Base-by-base conservation (phyloP, 2,329 filamentous ascomycete genomes). In the Aschersonia sp. region DNA sequence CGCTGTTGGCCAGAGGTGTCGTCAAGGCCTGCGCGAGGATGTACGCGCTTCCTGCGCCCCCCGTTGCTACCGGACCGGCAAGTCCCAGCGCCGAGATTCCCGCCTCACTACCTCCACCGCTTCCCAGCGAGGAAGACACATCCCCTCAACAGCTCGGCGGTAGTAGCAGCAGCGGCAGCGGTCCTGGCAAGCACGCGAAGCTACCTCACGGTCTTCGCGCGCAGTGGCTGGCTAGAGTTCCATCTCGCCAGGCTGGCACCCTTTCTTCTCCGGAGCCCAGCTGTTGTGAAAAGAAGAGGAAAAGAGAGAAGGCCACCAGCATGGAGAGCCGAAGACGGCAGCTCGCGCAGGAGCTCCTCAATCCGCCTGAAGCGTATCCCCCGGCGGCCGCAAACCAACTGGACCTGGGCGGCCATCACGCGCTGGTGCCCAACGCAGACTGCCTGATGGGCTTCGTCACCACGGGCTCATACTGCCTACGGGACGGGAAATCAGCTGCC, bases 361-460 rank as follows among this genome's bases (percentile, higher is more conserved):
- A 65, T 32, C 63, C 56, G 6, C 63, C 54, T 22, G 51, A 41
- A 5, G 48, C 53, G 7, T 57, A 60, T 22, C 58, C 62, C 3
- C 63, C 64, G 14, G 66, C 66, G 12, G 54, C 59, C 4, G 56
- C 58, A 10, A 69, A 63, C 50, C 60, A 59, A 48, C 59, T 55
- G 45, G 62, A 65, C 51, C 60, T 73, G 64, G 59, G 64, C 30
- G 68, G 69, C 76, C 78, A 86, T 54, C 82, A 41, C 14, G 10
- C 83, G 1, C 59, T 79, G 0, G 79, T 88, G n/a, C 90, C 90
- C 0, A 71, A 72, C 8, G 79, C 80, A 51, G 71, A 76, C 29
- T 85, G 95, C 60, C 70, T 97, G 10, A 77, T 97, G 45, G 92
- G 92, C 0, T 98, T 94, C 60, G 81, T 95, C 30, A 95, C 88